Conservation (phyloP, 768 basidiomycete genomes). For the Floccularia luteovirens region DNA sequence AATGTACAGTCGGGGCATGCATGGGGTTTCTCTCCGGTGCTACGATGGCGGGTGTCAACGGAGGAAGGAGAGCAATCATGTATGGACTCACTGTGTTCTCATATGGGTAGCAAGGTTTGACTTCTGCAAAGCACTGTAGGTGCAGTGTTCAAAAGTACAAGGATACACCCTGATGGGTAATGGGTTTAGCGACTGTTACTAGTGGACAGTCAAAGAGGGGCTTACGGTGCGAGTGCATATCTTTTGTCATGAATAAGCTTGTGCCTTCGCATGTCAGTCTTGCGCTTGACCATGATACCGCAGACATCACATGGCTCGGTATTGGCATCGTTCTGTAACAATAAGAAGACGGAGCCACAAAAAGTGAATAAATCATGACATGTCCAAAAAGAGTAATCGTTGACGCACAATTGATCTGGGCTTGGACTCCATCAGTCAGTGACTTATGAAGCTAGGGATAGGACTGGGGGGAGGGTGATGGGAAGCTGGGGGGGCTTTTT, state of each 20-base stretch:
- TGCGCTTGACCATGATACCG: constrained; percentile 1
- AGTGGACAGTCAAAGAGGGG: neutral
- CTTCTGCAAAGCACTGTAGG: constrained; percentile 19
- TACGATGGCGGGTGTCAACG: constrained; percentile 5
- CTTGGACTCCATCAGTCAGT: too few relatives aligned
- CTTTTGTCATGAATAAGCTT: neutral
- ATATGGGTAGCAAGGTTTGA: constrained; percentile 24
- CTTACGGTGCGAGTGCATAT: neutral
- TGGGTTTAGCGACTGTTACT: neutral
- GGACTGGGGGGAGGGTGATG: too few relatives aligned
- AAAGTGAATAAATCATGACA: too few relatives aligned
- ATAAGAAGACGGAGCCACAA: too few relatives aligned
- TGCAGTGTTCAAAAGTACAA: constrained; percentile 17
- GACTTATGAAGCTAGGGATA: too few relatives aligned
- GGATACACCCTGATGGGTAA: constrained; percentile 17
- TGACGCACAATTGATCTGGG: too few relatives aligned
- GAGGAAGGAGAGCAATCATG: neutral
- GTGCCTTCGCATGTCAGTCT: neutral
- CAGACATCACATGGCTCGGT: too few relatives aligned
- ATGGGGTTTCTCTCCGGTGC: constrained; percentile 18
- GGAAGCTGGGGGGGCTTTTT: too few relatives aligned
- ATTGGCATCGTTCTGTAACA: too few relatives aligned
- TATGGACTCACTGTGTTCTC: constrained; percentile 18
- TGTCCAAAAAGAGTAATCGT: too few relatives aligned
- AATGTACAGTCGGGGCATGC: constrained; percentile 19